phyloP scores from a whole-genome alignment of 208 protist species.

The Wallacemonas rigidus region DNA sequence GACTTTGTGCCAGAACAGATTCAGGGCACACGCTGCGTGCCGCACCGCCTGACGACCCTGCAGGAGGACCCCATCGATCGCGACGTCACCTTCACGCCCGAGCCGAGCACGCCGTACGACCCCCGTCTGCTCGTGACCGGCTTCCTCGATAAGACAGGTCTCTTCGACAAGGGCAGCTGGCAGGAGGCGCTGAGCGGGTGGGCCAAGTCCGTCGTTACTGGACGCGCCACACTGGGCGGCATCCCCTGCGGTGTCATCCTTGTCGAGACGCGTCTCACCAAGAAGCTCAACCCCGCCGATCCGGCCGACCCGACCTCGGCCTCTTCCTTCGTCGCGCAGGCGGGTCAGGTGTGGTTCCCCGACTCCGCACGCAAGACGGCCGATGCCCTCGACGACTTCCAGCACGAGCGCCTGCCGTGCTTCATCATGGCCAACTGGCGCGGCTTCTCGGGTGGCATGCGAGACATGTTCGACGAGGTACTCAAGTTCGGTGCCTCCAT shows the following conservation, averaged over 20 bases:
- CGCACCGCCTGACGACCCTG: slow-evolving; percentile 40
- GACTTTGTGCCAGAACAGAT: slow-evolving; percentile 84
- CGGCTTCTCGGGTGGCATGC: slow-evolving; percentile 98
- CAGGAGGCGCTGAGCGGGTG: slow-evolving; percentile 94
- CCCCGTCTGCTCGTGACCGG: slow-evolving; percentile 81
- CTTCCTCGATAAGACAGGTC: slow-evolving; percentile 36
- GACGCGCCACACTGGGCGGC: slow-evolving; percentile 96
- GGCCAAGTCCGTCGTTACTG: slow-evolving; percentile 96
- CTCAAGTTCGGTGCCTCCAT: slow-evolving; percentile 99
- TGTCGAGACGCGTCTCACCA: slow-evolving; percentile 96
- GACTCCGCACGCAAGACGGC: slow-evolving; percentile 98
- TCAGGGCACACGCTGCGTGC: slow-evolving; percentile 43
- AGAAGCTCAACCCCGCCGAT: slow-evolving; percentile 94
- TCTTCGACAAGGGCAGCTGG: slow-evolving; percentile 93
- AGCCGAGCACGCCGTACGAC: slow-evolving; percentile 75
- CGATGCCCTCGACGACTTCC: slow-evolving; percentile 97
- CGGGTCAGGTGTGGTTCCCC: slow-evolving; percentile 97
- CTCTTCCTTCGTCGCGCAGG: slow-evolving; percentile 73
- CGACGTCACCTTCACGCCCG: slow-evolving; percentile 78
- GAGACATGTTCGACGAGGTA: slow-evolving; percentile 99
- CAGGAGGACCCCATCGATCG: slow-evolving; percentile 69
- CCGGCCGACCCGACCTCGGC: slow-evolving; percentile 92
- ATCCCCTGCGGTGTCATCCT: slow-evolving; percentile 98
- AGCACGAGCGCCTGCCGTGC: slow-evolving; percentile 96
- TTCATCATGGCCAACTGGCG: slow-evolving; percentile 99